These are phyloP conservation scores for Phanerochaete sordida DNA, from an alignment of 768 basidiomycete genomes.

Conservation along the genomic window DNA sequence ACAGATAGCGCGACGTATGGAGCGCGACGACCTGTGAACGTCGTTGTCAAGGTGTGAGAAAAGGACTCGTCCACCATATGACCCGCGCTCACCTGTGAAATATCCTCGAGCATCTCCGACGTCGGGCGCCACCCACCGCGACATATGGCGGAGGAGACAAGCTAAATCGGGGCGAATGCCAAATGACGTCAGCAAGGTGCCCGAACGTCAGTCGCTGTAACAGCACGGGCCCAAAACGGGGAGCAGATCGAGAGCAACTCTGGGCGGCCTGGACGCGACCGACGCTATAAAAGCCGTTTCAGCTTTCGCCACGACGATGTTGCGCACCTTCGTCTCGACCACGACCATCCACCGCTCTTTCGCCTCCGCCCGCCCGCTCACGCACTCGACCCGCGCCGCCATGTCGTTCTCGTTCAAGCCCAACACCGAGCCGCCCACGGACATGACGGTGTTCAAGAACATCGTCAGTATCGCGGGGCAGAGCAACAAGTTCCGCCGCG, in stretches of 20 bases:
- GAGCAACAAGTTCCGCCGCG: conserved; percentile 26
- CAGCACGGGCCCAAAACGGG: neutral
- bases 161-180: neutral
- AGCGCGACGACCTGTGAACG: neutral
- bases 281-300: neutral
- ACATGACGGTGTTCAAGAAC: conserved; percentile 22
- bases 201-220: neutral
- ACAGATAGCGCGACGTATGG: neutral
- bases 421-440: conserved; percentile 26
- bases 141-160: neutral
- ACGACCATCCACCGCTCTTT: neutral
- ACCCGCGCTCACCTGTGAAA: neutral
- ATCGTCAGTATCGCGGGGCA: conserved; percentile 19
- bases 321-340: neutral
- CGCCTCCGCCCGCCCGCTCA: neutral
- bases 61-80: neutral
- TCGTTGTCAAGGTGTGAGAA: neutral
- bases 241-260: neutral
- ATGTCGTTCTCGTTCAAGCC: conserved; percentile 19
- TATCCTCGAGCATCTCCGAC: too few species aligned
- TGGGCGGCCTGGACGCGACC: neutral
- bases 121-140: neutral
- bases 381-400: neutral
- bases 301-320: neutral
- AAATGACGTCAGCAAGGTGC: neutral